phyloP scores from a whole-genome alignment of 352 stramenopile species.

The Pythium oligandrum region DNA sequence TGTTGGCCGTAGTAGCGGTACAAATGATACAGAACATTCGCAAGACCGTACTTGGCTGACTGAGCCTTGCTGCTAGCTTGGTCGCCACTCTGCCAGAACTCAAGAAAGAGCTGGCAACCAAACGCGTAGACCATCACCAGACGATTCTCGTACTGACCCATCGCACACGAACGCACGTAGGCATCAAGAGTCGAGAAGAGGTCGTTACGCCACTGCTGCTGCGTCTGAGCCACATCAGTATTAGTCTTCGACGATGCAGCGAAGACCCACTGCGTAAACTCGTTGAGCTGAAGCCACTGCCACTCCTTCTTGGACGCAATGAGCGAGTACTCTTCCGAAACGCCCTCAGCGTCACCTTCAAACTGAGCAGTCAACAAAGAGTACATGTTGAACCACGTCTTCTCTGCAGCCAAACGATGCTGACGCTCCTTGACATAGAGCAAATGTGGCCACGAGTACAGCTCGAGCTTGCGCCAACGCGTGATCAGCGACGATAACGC shows the following conservation, averaged over 20 bases:
- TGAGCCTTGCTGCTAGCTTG: background rate
- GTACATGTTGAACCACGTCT: slow-evolving; percentile 89
- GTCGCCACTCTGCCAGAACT: slow-evolving; percentile 38
- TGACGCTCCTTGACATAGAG: slow-evolving; percentile 88
- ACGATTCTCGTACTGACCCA: slow-evolving; percentile 90
- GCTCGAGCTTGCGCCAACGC: slow-evolving; percentile 97
- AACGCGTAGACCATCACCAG: slow-evolving; percentile 89
- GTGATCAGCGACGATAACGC: slow-evolving; percentile 94
- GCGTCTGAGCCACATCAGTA: slow-evolving; percentile 1
- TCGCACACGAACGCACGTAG: slow-evolving; percentile 85
- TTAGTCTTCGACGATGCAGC: slow-evolving; percentile 4
- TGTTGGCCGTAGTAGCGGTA: slow-evolving; percentile 96
- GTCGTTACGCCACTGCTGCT: slow-evolving; percentile 63
- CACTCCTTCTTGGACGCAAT: slow-evolving; percentile 16
- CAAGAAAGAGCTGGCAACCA: slow-evolving; percentile 79
- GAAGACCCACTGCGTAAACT: slow-evolving; percentile 65
- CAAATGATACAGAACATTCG: slow-evolving; percentile 90
- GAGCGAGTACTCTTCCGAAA: slow-evolving; percentile 1
- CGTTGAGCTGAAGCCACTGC: slow-evolving; percentile 62
- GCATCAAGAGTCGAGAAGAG: slow-evolving; percentile 89
- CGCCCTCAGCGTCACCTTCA: slow-evolving; percentile 27
- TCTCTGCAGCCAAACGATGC: slow-evolving; percentile 65
- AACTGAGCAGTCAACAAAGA: slow-evolving; percentile 78
- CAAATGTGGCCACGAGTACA: slow-evolving; percentile 96
- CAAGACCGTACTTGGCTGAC: slow-evolving; percentile 48